Conservation (phyloP, 805 yeast species). For the Candida dajiaensis region DNA sequence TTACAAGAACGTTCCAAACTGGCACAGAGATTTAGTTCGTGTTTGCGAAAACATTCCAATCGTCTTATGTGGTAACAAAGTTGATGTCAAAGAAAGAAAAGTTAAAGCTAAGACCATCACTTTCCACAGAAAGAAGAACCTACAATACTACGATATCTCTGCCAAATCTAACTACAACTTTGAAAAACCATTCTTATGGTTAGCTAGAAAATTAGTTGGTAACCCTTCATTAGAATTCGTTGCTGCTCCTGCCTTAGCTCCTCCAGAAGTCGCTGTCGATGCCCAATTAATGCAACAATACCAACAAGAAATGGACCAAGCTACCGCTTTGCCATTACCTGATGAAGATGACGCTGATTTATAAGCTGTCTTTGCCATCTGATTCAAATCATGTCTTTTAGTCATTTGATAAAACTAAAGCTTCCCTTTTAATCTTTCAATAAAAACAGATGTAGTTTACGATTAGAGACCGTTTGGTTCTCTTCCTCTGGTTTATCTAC, state of each 20-base stretch:
- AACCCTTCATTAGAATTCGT: conserved; percentile 97
- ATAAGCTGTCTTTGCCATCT: conserved; percentile 33
- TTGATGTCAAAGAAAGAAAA: conserved; percentile 99
- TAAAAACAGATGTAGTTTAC: neutral
- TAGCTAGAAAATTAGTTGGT: conserved; percentile 98
- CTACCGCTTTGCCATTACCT: conserved; percentile 98
- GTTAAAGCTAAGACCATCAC: conserved; percentile 99
- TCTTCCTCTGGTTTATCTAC: too few relatives aligned
- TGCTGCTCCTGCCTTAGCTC: conserved; percentile 98
- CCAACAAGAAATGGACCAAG: conserved; percentile 99
- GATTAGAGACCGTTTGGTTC: too few relatives aligned
- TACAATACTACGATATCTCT: conserved; percentile 98
- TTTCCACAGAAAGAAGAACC: conserved; percentile 99
- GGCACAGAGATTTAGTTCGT: conserved; percentile 99
- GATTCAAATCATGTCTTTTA: neutral
- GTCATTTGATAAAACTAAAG: neutral
- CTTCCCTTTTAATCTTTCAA: neutral
- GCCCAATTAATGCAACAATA: conserved; percentile 95
- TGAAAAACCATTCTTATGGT: conserved; percentile 99
- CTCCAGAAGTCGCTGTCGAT: conserved; percentile 98
- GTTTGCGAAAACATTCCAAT: conserved; percentile 99
- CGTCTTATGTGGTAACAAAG: conserved; percentile 98
- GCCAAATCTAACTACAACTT: conserved; percentile 99
- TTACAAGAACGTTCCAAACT: conserved; percentile 99
- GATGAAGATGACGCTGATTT: conserved; percentile 99